These are phyloP conservation scores for Pleurotus cornucopiae DNA, from an alignment of 768 basidiomycete species.

Conservation along the genomic window DNA sequence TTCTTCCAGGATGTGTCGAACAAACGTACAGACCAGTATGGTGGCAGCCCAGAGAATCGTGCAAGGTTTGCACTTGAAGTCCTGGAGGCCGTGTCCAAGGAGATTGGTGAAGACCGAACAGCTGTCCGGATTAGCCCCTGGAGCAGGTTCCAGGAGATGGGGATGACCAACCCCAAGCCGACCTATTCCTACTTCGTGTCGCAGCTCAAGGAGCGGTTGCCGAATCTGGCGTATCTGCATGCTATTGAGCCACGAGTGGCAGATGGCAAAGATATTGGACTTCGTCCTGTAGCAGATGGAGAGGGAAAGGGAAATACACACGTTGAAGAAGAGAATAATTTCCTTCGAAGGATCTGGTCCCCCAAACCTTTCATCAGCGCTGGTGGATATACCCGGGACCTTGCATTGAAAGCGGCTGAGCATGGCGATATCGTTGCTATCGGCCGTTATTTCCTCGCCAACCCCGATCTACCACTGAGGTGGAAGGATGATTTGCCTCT, in stretches of 20 bases:
- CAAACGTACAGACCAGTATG: constrained; percentile 49
- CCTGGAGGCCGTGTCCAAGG: constrained; percentile 35
- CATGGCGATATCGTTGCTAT: too few relatives aligned
- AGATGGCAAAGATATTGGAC: constrained; percentile 6
- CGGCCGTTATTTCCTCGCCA: too few relatives aligned
- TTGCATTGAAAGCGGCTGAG: too few relatives aligned
- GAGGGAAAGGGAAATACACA: too few relatives aligned
- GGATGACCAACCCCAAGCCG: constrained; percentile 36
- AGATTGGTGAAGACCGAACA: constrained; percentile 38
- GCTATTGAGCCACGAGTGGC: constrained; percentile 29
- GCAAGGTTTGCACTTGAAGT: constrained; percentile 43
- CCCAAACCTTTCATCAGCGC: too few relatives aligned
- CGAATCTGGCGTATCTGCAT: constrained; percentile 43
- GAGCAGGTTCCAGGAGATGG: constrained; percentile 31
- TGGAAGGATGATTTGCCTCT: too few relatives aligned
- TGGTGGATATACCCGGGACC: too few relatives aligned
- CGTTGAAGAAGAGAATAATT: too few relatives aligned
- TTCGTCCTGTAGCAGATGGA: too few relatives aligned
- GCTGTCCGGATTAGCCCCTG: constrained; percentile 42
- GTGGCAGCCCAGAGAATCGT: constrained; percentile 49
- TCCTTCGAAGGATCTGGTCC: too few relatives aligned
- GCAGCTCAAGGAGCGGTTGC: constrained; percentile 27
- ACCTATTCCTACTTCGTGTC: constrained; percentile 38
- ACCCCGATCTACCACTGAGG: too few relatives aligned
- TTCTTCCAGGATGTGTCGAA: constrained; percentile 43